Base-by-base conservation (phyloP, 805 yeast species). In the Candida gorgasii region DNA sequence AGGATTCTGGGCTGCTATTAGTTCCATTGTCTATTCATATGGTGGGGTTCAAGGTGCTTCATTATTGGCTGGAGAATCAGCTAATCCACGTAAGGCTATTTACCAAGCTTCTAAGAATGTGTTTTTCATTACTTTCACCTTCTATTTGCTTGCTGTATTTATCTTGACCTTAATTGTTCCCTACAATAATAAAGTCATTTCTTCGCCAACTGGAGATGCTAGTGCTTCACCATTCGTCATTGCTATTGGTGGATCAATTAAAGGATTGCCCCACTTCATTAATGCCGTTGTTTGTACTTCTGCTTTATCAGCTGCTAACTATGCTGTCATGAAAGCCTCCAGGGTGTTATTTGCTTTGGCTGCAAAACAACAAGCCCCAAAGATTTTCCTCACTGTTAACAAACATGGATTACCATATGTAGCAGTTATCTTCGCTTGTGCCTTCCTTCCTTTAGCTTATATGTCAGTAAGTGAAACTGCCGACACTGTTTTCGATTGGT, bases 401-500 rank as follows among this genome's bases (percentile, higher is more conserved):
- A 59, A 58, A 39, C 52, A 58, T 42, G 73, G 73, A 20, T 51
- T 66, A 28, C 69, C 72, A 20, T 55, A 48, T 36, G 58, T 58
- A 23, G 65, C 57, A 58, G 48, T 59, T n/a, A 46, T 43, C 12
- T 13, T 54, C n/a, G 33, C 54, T 9, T 48, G 57, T n/a, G 11
- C 44, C 1, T 67, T 67, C 52, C 40, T 65, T 36, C 68, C 71
- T n/a, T 56, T 62, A 44, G 52, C 65, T 3, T 63, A 54, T 44
- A 52, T 63, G 59, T 57, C 64, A 54, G 56, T 81, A 43, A 72
- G 80, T 20, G 67, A 74, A 34, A 68, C 75, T 22, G 75, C 90
- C 14, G 78, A 78, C 11, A 73, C 72, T 2, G 92, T 86, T 2
- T 71, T 86, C 46, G 73, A 73, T 53, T 86, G 92, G 89, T 68